Percentiles rank a stretch among this genome's conserved stretches.
Conservation (phyloP, 179 eudicot genomes). For the Monotropa hypopitys region DNA sequence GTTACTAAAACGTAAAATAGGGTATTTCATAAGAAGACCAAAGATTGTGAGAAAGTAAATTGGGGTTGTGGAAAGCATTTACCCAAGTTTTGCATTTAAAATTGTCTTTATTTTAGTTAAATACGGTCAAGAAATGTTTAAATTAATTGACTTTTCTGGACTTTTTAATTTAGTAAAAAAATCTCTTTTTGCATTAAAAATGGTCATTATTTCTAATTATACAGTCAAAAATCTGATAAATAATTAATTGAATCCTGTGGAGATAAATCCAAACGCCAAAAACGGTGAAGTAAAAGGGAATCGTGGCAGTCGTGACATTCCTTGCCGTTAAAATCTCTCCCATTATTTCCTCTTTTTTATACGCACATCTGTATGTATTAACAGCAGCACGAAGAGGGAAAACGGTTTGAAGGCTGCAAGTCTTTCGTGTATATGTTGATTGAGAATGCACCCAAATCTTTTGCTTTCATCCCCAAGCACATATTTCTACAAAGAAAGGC, state of each 20-base stretch:
- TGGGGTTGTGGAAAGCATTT: not conserved
- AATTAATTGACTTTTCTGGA: not conserved
- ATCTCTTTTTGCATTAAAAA: not conserved
- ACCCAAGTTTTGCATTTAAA: not conserved
- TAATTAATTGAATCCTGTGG: not conserved
- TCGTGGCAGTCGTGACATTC: slow-evolving; percentile 11
- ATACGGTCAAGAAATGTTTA: not conserved
- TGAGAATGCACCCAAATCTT: slow-evolving; percentile 15
- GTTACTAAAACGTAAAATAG: no score
- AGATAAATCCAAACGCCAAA: not conserved
- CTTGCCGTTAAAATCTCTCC: slow-evolving; percentile 14
- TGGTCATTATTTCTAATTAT: not conserved
- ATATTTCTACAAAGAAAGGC: slow-evolving; percentile 4
- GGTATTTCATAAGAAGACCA: no score
- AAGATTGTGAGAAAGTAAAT: no score
- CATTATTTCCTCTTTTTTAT: not conserved
- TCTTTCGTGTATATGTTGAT: not conserved
- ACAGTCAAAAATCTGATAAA: not conserved
- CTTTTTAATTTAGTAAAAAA: not conserved
- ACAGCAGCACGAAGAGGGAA: not conserved
- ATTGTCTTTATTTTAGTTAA: not conserved
- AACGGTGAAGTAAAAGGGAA: slow-evolving; percentile 7
- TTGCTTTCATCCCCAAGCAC: slow-evolving; percentile 20
- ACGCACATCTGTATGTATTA: not conserved
- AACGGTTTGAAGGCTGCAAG: not conserved